These are phyloP conservation scores for Fusarium stilboides DNA, from an alignment of 2,329 filamentous ascomycete genomes.

Conservation along the genomic window DNA sequence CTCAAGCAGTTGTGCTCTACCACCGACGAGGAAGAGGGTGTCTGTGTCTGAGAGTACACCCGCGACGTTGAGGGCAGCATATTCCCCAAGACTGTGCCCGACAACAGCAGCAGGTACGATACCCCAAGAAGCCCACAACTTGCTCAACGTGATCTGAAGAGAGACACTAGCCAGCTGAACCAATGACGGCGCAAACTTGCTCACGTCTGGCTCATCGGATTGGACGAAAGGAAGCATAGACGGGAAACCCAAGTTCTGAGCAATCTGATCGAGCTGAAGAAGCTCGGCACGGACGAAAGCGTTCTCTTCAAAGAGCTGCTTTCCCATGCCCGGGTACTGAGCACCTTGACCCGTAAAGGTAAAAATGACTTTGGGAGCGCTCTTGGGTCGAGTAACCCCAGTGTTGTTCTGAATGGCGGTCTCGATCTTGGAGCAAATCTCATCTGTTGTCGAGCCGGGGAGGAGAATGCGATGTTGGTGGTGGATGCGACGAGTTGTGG, in stretches of 20 bases:
- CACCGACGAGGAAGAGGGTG: conserved; percentile 74
- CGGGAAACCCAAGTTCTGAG: conserved; percentile 54
- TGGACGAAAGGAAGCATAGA: conserved; percentile 50
- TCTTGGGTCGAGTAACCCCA: conserved; percentile 30
- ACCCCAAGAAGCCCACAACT: conserved; percentile 58
- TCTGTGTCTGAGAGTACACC: conserved; percentile 75
- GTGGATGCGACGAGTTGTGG: conserved; percentile 46
- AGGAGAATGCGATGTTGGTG: conserved; percentile 63
- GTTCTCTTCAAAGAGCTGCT: conserved; percentile 54
- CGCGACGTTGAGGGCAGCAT: conserved; percentile 68
- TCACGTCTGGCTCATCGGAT: conserved; percentile 29
- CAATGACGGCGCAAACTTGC: conserved; percentile 39
- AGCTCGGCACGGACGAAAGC: conserved; percentile 55
- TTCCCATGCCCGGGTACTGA: conserved; percentile 51
- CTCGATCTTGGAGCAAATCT: conserved; percentile 28
- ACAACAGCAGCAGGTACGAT: conserved; percentile 61
- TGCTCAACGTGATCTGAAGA: conserved; percentile 61
- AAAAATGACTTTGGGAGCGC: conserved; percentile 51
- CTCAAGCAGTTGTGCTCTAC: conserved; percentile 70
- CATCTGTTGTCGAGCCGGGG: background rate
- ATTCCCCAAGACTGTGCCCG: conserved; percentile 61
- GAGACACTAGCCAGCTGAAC: conserved; percentile 59
- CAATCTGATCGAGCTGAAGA: conserved; percentile 52
- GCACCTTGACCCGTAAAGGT: conserved; percentile 64
- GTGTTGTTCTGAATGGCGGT: conserved; percentile 20